Percentiles rank a stretch among this genome's conserved stretches.
phyloP scores from a whole-genome alignment of 768 basidiomycete genomes.

The Podaxis carcinomalis region DNA sequence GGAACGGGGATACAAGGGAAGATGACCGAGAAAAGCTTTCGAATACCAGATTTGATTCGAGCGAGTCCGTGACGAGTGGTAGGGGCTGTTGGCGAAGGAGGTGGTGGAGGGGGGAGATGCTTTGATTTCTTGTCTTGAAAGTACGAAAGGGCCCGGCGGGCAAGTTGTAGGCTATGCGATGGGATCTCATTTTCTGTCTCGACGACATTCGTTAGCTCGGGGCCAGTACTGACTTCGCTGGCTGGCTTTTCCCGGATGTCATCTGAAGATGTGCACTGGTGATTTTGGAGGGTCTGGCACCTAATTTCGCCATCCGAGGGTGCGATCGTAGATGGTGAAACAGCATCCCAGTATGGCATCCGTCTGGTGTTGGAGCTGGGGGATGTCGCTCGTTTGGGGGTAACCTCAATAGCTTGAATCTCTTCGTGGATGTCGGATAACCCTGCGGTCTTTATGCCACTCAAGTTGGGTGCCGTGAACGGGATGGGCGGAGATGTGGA shows the following conservation, averaged over 20 bases:
- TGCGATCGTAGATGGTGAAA: background rate
- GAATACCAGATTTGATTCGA: background rate
- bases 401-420: background rate
- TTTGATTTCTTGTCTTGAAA: background rate
- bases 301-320: background rate
- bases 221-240: background rate
- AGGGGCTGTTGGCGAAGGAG: background rate
- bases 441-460: background rate
- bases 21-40: background rate
- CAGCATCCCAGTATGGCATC: background rate
- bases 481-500: background rate
- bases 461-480: background rate
- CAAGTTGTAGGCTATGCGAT: background rate
- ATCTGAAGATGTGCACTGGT: background rate
- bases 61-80: background rate
- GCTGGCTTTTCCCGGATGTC: background rate
- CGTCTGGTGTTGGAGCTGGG: background rate
- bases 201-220: background rate
- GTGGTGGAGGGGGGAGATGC: background rate
- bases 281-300: background rate
- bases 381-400: background rate
- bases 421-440: background rate
- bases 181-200: background rate
- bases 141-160: background rate
- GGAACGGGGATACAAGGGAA: conserved; percentile 6